Evolutionary conservation across 495 filamentous ascomycete species (phyloP).

Genomic region (Penicillium desertorum): DNA sequence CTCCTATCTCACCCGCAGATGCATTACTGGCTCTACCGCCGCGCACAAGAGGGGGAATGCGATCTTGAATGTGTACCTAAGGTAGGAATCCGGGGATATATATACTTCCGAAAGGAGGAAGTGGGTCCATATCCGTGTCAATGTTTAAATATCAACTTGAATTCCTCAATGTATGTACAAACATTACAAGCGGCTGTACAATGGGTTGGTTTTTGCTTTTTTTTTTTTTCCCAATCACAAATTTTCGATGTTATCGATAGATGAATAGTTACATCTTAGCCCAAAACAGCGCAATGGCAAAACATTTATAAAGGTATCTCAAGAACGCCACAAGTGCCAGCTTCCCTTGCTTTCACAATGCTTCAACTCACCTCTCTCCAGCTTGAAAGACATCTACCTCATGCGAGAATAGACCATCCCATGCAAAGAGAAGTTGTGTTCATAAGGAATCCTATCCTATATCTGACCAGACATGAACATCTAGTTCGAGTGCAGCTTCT

Average conservation of each 20-base stretch:
- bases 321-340: constrained; percentile 34
- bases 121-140: background rate
- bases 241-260: constrained; percentile 16
- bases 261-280: constrained; percentile 20
- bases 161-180: no score
- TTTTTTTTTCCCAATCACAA: background rate
- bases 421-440: constrained; percentile 8
- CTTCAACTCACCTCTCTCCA: background rate
- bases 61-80: background rate
- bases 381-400: background rate
- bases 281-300: constrained; percentile 15
- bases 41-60: no score
- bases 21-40: no score
- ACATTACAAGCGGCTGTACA: no score
- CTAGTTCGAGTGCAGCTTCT: constrained; percentile 71
- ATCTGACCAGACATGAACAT: background rate
- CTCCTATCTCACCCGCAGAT: no score
- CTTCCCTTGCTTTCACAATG: constrained; percentile 8
- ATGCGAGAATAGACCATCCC: constrained; percentile 1
- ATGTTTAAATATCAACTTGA: no score
- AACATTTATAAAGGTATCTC: constrained; percentile 30
- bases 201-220: no score
- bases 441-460: background rate
- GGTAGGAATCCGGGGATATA: background rate
- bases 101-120: background rate